Evolutionary conservation across 306 rosid genomes (phyloP).

Genomic region (Crotalaria pallida): DNA sequence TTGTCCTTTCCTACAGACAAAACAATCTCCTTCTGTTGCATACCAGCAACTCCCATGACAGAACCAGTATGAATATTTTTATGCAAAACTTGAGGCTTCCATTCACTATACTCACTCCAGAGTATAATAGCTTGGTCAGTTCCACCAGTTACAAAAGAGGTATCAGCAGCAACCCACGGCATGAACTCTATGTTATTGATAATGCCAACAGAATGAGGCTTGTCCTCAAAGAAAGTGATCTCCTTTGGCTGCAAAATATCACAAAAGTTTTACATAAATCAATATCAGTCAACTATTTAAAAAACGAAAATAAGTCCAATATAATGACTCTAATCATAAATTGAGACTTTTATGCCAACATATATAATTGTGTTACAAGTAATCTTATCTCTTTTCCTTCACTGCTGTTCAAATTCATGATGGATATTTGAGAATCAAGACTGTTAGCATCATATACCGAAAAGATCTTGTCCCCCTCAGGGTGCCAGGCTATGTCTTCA

Average conservation of each 20-base stretch:
- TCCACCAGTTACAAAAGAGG: constrained; percentile 66
- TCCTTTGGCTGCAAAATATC: constrained; percentile 46
- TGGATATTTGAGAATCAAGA: constrained; percentile 65
- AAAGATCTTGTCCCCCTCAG: constrained; percentile 66
- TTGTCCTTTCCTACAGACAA: constrained; percentile 74
- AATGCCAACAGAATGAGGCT: too few relatives aligned
- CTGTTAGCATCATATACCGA: constrained; percentile 77
- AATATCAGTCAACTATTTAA: neutral
- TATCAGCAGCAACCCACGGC: constrained; percentile 52
- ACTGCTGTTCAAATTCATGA: constrained; percentile 41
- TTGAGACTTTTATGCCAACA: too few relatives aligned
- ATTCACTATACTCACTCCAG: constrained; percentile 57
- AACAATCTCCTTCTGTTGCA: constrained; percentile 61
- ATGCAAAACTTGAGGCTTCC: constrained; percentile 67
- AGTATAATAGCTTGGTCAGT: constrained; percentile 70
- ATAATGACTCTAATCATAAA: too few relatives aligned
- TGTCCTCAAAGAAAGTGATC: constrained; percentile 58
- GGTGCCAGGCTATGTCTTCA: constrained; percentile 91
- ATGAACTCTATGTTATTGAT: constrained; percentile 63
- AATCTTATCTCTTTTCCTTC: constrained; percentile 40
- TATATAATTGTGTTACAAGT: neutral
- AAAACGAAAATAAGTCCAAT: too few relatives aligned
- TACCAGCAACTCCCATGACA: constrained; percentile 90
- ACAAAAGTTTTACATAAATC: constrained; percentile 2
- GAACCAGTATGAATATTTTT: constrained; percentile 60